Percentiles rank a stretch among this genome's conserved stretches.
Evolutionary conservation across 2,329 filamentous ascomycete genomes (phyloP).

Genomic region (Exserohilum rostratum): DNA sequence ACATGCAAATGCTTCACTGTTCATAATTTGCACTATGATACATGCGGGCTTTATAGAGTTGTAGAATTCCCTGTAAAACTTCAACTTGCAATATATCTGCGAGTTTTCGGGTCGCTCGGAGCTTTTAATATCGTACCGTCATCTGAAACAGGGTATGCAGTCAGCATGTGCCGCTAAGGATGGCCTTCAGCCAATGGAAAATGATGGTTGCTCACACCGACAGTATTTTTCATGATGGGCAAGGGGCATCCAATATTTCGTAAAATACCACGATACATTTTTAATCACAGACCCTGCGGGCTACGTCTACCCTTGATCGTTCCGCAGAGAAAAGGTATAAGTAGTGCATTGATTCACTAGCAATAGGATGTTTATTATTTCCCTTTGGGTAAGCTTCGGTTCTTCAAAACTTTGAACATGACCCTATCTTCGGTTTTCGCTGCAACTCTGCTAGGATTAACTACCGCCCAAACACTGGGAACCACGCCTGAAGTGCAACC

Average conservation of each 20-base stretch:
- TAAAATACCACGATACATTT: neutral
- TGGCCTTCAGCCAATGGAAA: neutral
- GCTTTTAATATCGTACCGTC: neutral
- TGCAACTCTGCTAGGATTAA: conserved; percentile 33
- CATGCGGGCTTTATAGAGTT: too few species aligned
- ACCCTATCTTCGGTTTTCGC: conserved; percentile 24
- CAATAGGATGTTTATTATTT: neutral
- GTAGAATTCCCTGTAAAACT: too few species aligned
- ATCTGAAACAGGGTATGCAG: neutral
- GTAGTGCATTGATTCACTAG: neutral
- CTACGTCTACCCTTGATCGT: neutral
- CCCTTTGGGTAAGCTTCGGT: neutral
- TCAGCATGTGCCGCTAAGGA: neutral
- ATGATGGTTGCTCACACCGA: neutral
- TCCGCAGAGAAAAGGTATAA: neutral
- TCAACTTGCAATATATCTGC: neutral
- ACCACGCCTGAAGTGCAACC: conserved; percentile 56
- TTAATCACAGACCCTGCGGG: neutral
- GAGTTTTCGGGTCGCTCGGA: neutral
- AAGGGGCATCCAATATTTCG: neutral
- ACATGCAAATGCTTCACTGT: too few species aligned
- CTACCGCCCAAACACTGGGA: conserved; percentile 39
- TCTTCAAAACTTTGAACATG: neutral
- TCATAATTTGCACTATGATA: too few species aligned
- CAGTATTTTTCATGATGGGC: neutral